A percentile compares a stretch with the other conserved stretches of the same genome.
Conservation (phyloP, 2,329 filamentous ascomycete genomes). For the Neoarthrinium moseri region DNA sequence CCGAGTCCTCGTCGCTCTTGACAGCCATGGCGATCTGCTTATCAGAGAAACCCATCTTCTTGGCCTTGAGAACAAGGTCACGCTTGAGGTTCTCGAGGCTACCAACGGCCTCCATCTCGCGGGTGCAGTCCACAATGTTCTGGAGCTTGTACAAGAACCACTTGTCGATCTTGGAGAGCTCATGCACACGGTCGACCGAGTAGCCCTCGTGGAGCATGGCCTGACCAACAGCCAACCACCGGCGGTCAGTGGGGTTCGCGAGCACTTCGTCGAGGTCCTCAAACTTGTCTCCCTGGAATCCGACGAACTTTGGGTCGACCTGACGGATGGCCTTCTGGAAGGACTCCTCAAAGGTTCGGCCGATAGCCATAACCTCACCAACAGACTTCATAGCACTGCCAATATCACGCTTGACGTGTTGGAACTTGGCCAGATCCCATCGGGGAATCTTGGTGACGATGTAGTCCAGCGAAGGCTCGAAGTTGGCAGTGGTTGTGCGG, state of each 20-base stretch:
- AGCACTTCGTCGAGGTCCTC: constrained; percentile 89
- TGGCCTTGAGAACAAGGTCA: constrained; percentile 84
- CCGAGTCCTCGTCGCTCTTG: constrained; percentile 82
- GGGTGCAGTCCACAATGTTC: constrained; percentile 91
- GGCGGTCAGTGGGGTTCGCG: constrained; percentile 88
- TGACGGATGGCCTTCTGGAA: constrained; percentile 99
- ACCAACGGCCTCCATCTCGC: constrained; percentile 80
- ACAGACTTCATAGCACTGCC: constrained; percentile 99
- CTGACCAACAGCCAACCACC: constrained; percentile 96
- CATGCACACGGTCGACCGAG: constrained; percentile 85
- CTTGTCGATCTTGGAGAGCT: constrained; percentile 97
- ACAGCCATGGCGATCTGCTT: constrained; percentile 89
- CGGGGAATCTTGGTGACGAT: constrained; percentile 98
- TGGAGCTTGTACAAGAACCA: constrained; percentile 99
- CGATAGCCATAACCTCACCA: constrained; percentile 98
- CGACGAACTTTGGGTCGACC: constrained; percentile 87
- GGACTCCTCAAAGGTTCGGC: constrained; percentile 96
- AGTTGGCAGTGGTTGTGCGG: constrained; percentile 98
- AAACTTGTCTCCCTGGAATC: constrained; percentile 94
- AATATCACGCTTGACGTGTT: constrained; percentile 96
- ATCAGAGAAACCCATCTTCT: constrained; percentile 98
- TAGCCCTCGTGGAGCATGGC: constrained; percentile 98
- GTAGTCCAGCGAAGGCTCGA: constrained; percentile 95
- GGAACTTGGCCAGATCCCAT: constrained; percentile 98
- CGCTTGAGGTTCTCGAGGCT: constrained; percentile 82